Conservation (phyloP, 2,329 filamentous ascomycete species). For the Ophiostoma australiae region DNA sequence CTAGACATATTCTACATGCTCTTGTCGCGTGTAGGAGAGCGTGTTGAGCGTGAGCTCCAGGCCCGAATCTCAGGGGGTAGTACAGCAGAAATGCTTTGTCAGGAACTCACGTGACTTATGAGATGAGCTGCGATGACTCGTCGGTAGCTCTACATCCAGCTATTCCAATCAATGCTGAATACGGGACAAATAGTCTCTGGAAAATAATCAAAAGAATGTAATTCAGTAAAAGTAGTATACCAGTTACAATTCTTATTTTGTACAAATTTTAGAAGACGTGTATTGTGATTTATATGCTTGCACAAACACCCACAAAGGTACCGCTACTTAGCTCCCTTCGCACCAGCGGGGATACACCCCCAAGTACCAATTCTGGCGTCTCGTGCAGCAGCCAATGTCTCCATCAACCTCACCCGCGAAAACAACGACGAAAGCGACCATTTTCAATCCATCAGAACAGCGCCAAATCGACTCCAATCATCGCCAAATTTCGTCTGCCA, state of each 20-base stretch:
- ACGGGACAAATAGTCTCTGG: too few relatives aligned
- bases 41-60: not conserved
- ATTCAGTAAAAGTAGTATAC: not conserved
- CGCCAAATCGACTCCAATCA: constrained; percentile 40
- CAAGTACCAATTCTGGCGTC: constrained; percentile 26
- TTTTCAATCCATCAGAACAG: constrained; percentile 49
- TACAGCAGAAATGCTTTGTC: constrained; percentile 1
- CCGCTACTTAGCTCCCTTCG: constrained; percentile 1
- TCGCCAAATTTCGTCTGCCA: constrained; percentile 41
- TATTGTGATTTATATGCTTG: not conserved
- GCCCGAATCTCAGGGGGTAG: not conserved
- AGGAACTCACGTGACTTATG: not conserved
- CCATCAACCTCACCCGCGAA: constrained; percentile 28
- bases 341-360: constrained; percentile 17
- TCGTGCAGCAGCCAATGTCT: constrained; percentile 25
- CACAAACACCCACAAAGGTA: not conserved
- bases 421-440: constrained; percentile 39
- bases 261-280: not conserved
- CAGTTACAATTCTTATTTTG: not conserved
- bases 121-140: not conserved
- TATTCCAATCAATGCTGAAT: not conserved
- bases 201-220: not conserved
- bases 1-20: not conserved
- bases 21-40: not conserved
- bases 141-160: not conserved